Evolutionary conservation across 2,329 filamentous ascomycete genomes (phyloP), one percentile per base, ranked within the genome.

Genomic region (Clonostachys rhizophaga): DNA sequence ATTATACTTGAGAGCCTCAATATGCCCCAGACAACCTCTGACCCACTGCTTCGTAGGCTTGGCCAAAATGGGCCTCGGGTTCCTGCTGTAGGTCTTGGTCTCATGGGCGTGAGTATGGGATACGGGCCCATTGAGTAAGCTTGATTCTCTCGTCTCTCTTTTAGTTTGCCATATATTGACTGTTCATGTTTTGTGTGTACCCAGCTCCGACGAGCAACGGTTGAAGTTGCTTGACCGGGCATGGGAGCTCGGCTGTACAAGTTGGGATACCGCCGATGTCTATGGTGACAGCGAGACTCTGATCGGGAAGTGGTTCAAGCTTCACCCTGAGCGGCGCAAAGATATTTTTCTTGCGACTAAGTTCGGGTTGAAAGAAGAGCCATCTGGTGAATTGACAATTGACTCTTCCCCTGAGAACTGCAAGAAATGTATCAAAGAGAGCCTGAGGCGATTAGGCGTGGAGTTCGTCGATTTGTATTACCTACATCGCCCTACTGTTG

Each of bases 11-110:
- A 30, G 7, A 10, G 5, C 9, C 9, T 30, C 8, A 30, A 10
- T 10, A 30, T 30, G 24, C 24, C 24, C 10, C 24, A 3, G 24
- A 30, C 9, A 30, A 30, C 24, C 24, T 30, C 24, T 30, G 24
- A 10, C 24, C 24, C 24, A 30, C 24, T 30, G 24, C 24, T 30
- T 30, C 24, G 24, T 30, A 9, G 24, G 39, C 63, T 81, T 7
- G 76, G 78, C 47, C 72, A 70, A 50, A 65, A 75, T 54, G 77
- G 76, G 30, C 75, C 74, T 1, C 51, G 67, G 30, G 69, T 81
- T 24, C 66, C 70, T 3, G 65, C 65, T 8, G 52, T 78, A 1
- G 78, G 77, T 7, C 70, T 77, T 20, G 77, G 78, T 11, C 60
- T 71, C 10, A 80, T 81, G 74, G 75, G 75, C 4, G 47, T 67